A percentile compares a stretch with the other conserved stretches of the same genome.
phyloP scores from a whole-genome alignment of 2,329 filamentous ascomycete genomes.

The Fusarium udum region DNA sequence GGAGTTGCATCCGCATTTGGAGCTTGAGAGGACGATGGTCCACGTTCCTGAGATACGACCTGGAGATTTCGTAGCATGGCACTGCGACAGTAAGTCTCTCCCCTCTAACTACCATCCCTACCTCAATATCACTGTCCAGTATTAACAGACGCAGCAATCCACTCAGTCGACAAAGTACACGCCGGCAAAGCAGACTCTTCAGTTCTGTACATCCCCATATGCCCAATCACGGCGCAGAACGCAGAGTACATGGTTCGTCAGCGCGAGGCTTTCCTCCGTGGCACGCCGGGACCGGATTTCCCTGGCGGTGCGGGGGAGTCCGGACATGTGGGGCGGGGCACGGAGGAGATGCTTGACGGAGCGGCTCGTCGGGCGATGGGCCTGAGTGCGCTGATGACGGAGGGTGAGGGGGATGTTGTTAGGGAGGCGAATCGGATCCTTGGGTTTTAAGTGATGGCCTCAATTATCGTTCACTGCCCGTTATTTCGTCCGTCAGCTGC shows the following conservation, averaged over 20 bases:
- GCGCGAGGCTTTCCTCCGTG: conserved; percentile 73
- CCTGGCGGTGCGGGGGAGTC: conserved; percentile 76
- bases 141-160: conserved; percentile 61
- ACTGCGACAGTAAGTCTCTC: conserved; percentile 71
- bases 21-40: conserved; percentile 74
- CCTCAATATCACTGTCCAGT: neutral
- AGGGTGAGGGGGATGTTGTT: conserved; percentile 46
- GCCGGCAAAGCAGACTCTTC: conserved; percentile 77
- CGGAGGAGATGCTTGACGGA: conserved; percentile 48
- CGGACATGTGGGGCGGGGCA: conserved; percentile 59
- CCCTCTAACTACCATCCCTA: too few relatives aligned
- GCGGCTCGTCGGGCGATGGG: conserved; percentile 57
- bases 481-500: neutral
- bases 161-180: conserved; percentile 85
- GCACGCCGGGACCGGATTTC: conserved; percentile 75
- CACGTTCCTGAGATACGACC: conserved; percentile 74
- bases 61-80: conserved; percentile 85
- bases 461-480: neutral
- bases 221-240: conserved; percentile 80
- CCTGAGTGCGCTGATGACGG: neutral
- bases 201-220: conserved; percentile 89
- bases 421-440: conserved; percentile 56
- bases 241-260: conserved; percentile 76
- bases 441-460: conserved; percentile 47
- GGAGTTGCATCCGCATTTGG: conserved; percentile 76